A percentile compares a stretch with the other conserved stretches of the same genome.
These are phyloP conservation scores for Trametes maxima DNA, from an alignment of 768 basidiomycete genomes.

Conservation along the genomic window DNA sequence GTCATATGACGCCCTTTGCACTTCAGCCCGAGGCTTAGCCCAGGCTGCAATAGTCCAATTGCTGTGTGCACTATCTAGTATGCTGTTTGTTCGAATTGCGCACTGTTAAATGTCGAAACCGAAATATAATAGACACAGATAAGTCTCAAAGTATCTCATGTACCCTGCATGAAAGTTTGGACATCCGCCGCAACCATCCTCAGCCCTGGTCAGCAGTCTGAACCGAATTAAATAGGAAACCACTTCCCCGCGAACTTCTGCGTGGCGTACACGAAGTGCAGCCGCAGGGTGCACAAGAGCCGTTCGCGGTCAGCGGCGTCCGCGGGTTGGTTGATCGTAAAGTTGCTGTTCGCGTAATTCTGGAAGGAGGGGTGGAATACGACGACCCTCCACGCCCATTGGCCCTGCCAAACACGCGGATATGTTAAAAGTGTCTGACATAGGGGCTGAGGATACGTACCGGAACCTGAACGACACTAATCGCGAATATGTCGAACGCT, in stretches of 20 bases:
- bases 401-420: background rate
- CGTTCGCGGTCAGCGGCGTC: background rate
- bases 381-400: background rate
- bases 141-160: too few relatives aligned
- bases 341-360: background rate
- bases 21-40: too few relatives aligned
- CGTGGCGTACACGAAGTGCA: conserved; percentile 2
- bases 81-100: too few relatives aligned
- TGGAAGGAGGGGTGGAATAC: background rate
- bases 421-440: background rate
- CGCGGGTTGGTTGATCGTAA: background rate
- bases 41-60: too few relatives aligned
- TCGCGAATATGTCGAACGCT: background rate
- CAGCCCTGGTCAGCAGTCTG: too few relatives aligned
- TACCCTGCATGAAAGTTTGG: too few relatives aligned
- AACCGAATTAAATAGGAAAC: background rate
- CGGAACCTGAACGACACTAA: background rate
- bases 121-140: too few relatives aligned
- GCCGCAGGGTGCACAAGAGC: background rate
- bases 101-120: too few relatives aligned
- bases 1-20: too few relatives aligned
- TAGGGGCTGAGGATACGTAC: background rate
- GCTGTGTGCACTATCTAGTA: too few relatives aligned
- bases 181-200: too few relatives aligned
- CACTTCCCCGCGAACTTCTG: background rate